Conservation (phyloP, 805 yeast species). For the Barnettozyma salicaria region DNA sequence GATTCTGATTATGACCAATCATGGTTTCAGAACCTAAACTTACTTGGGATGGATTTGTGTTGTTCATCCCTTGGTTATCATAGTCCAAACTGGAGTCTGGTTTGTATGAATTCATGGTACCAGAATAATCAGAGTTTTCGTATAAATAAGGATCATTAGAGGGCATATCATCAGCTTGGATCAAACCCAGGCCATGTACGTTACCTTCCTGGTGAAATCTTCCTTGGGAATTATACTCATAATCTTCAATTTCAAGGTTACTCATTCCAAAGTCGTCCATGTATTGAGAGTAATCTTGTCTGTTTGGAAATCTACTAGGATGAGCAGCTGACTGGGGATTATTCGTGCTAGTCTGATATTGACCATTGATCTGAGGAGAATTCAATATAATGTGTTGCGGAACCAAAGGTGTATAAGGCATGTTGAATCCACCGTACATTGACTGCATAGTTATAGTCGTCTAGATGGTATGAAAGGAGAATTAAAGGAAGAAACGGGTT, state of each 20-base stretch:
- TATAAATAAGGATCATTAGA: too few species aligned
- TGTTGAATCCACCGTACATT: conserved; percentile 21
- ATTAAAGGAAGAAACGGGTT: too few species aligned
- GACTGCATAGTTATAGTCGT: conserved; percentile 23
- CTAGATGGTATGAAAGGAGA: background rate
- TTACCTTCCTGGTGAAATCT: conserved; percentile 5
- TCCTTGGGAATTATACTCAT: conserved; percentile 3
- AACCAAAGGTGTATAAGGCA: conserved; percentile 21
- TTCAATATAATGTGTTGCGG: conserved; percentile 24
- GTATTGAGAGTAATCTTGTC: conserved; percentile 14
- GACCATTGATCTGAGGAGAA: conserved; percentile 18
- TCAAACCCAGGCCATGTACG: conserved; percentile 2
- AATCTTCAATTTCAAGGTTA: conserved; percentile 6
- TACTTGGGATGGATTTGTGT: background rate
- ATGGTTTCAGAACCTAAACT: conserved; percentile 10
- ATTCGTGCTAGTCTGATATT: conserved; percentile 9
- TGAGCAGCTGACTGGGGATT: background rate
- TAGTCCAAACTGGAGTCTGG: too few species aligned
- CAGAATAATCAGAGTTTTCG: too few species aligned
- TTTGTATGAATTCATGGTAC: too few species aligned
- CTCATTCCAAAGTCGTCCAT: conserved; percentile 10
- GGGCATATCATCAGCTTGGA: too few species aligned
- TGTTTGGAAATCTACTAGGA: conserved; percentile 11
- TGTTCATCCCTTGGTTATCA: too few species aligned
- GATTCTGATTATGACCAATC: conserved; percentile 4